These are phyloP conservation scores for Saraca asoca DNA, from an alignment of 331 rosid genomes.

Conservation along the genomic window DNA sequence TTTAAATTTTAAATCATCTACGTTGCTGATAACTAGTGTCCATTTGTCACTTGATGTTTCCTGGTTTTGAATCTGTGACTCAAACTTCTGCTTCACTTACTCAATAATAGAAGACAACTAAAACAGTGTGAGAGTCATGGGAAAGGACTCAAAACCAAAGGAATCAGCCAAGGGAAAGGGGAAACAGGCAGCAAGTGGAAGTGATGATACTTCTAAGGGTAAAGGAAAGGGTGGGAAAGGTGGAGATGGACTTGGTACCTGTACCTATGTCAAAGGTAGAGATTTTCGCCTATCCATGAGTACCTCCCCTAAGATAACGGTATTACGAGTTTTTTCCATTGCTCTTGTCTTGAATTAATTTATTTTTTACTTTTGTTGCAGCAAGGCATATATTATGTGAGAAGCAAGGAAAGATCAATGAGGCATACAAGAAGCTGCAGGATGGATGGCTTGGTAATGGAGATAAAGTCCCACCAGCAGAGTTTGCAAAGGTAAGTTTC, in stretches of 20 bases:
- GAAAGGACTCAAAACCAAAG: conserved; percentile 79
- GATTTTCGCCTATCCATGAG: background rate
- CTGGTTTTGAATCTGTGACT: background rate
- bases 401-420: conserved; percentile 92
- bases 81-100: conserved; percentile 13
- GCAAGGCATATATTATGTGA: conserved; percentile 92
- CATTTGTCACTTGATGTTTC: conserved; percentile 13
- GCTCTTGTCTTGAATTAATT: background rate
- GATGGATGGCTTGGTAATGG: conserved; percentile 91
- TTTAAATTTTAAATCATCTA: too few species aligned
- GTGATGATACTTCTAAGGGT: conserved; percentile 71
- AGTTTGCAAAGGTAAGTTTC: conserved; percentile 73
- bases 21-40: background rate
- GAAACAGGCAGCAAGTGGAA: conserved; percentile 63
- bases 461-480: conserved; percentile 89
- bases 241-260: conserved; percentile 86
- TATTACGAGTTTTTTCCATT: conserved; percentile 6
- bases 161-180: conserved; percentile 86
- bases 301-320: background rate
- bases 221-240: conserved; percentile 80
- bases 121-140: conserved; percentile 52
- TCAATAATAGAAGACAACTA: conserved; percentile 25
- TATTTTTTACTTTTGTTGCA: conserved; percentile 20
- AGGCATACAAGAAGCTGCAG: conserved; percentile 90
- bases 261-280: conserved; percentile 84